These are phyloP conservation scores for Monosporozyma unispora DNA, from an alignment of 805 yeast genomes.

Conservation along the genomic window DNA sequence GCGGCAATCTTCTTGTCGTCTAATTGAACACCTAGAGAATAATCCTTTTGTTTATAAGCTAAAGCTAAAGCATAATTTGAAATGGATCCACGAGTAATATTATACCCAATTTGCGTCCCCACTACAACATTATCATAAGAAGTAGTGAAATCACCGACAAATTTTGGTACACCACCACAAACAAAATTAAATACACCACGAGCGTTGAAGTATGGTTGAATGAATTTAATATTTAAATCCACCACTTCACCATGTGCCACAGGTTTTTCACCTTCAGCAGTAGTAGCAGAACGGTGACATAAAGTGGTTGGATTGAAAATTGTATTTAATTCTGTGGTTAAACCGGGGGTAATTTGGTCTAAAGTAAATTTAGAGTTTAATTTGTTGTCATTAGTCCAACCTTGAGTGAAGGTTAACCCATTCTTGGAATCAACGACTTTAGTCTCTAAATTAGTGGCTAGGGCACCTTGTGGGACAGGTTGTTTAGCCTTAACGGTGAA, in stretches of 20 bases:
- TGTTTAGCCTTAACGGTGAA: conserved; percentile 90
- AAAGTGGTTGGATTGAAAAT: conserved; percentile 61
- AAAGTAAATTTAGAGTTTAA: conserved; percentile 90
- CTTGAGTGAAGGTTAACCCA: conserved; percentile 90
- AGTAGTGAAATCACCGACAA: conserved; percentile 88
- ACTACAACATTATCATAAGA: conserved; percentile 94
- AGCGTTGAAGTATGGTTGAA: conserved; percentile 87
- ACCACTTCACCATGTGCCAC: conserved; percentile 24
- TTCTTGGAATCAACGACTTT: conserved; percentile 86
- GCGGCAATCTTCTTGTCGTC: conserved; percentile 81
- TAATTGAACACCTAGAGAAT: conserved; percentile 63
- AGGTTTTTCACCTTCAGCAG: conserved; percentile 63
- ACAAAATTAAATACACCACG: conserved; percentile 90
- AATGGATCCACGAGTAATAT: conserved; percentile 83
- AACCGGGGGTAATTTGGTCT: conserved; percentile 86
- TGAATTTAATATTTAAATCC: conserved; percentile 70
- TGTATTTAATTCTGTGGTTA: conserved; percentile 86
- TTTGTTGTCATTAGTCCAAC: conserved; percentile 88
- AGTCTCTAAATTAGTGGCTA: conserved; percentile 84
- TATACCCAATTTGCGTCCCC: conserved; percentile 96
- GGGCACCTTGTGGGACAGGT: conserved; percentile 63
- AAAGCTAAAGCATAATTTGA: conserved; percentile 88
- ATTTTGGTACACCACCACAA: conserved; percentile 71
- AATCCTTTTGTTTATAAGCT: conserved; percentile 84
- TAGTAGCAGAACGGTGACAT: not conserved